Base-by-base conservation (phyloP, 2,329 filamentous ascomycete species). In the Didymella arachidicola region DNA sequence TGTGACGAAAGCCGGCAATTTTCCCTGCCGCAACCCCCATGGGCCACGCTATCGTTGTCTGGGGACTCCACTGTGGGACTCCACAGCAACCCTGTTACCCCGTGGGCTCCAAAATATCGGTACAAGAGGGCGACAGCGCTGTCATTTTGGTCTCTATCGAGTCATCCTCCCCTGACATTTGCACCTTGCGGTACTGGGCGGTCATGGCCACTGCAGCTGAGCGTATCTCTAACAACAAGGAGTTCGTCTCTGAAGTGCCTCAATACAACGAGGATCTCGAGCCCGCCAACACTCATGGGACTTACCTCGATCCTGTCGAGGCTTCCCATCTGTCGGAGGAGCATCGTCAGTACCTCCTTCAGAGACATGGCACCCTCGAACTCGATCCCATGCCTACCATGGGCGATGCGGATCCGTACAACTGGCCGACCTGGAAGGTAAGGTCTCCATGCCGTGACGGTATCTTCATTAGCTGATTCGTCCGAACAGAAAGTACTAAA, bases 381-480 rank as follows among this genome's bases (percentile, higher is more conserved):
- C 78, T 86, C 4, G 81, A 85, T 46, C 84, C 84, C 1, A 69
- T 86, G 14, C 84, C 84, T 1, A 78, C 78, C 30, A 78, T 79
- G 64, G 78, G 78, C 34, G 79, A 80, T 53, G 81, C 80, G 2
- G 83, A 86, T 66, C 84, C 84, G 0, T 84, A 83, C 68, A 86
- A 86, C 60, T 86, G 83, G 83, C 78, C 82, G 2, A 68, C 65
- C 26, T 82, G 81, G 79, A 84, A 82, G 75, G 80, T 80, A 64
- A 58, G 59, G 55, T 4, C 18, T 36, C 27, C 7, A 44, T 19
- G 6, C 10, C 3, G 10, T n/a, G 25, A n/a, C 18, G 7, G 4
- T 18, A 2, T 7, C 7, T 6, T 11, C 26, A 25, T 1, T 25
- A 16, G 19, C 51, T 53, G 4, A 53, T 7, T 6, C 16, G 14